Evolutionary conservation across 495 filamentous ascomycete species (phyloP), one percentile per base, ranked within the genome.

Genomic region (Jackrogersella multiformis): DNA sequence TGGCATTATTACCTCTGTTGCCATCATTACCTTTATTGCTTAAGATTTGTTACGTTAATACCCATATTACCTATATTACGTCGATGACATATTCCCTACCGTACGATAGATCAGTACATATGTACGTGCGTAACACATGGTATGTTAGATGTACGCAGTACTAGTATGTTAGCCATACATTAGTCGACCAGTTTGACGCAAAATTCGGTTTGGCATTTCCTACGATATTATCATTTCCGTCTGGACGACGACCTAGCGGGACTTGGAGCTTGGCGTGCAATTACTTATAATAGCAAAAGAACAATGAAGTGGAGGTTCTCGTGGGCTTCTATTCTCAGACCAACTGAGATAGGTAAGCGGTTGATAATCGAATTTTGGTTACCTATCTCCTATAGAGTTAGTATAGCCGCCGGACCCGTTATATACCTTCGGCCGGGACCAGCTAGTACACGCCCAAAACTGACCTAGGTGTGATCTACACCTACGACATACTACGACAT

Each of bases 331-430:
- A 36, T 24, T 18, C 46, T 38, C 42, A 26, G 24, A n/a, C n/a
- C 26, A 46, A 35, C 26, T 36, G 15, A 30, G 49, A 30, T 28
- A 38, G 18, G 12, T 44, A 38, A 15, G 35, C 12, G 16, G n/a
- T 26, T n/a, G 34, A 49, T 39, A 21, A 20, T 44, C 24, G 24
- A 54, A 18, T 35, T 23, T 56, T 53, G 56, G 49, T 51, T 49
- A 10, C 32, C 49, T 66, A 30, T 56, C 18, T 66, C 34, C 9
- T 38, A 55, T 61, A 15, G 23, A 41, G 61, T 64, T 57, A 56
- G 51, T n/a, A 55, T 41, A 64, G 16, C 38, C 36, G 45, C 45
- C 10, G 61, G 23, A 30, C 20, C n/a, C 24, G 35, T 61, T 32
- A 12, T 1, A 8, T 41, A 2, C 32, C 16, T 41, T 2, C 36